Conservation (phyloP, 352 stramenopile species). For the Globisporangium camurandrum region DNA sequence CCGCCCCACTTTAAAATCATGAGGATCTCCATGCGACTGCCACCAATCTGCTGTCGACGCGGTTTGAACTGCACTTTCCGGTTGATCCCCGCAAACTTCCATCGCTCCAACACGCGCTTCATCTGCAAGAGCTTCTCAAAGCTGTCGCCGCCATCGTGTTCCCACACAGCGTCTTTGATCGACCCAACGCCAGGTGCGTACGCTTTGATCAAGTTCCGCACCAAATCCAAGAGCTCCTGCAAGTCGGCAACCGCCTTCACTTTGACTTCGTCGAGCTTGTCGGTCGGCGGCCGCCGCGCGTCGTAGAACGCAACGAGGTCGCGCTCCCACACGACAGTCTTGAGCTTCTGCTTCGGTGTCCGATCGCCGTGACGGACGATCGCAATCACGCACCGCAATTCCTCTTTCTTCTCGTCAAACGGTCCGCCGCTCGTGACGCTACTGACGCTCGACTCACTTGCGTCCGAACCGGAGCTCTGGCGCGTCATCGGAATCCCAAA, state of each 20-base stretch:
- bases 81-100: constrained; percentile 97
- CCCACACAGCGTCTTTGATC: constrained; percentile 83
- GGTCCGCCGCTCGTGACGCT: constrained; percentile 39
- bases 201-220: constrained; percentile 74
- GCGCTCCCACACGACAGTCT: constrained; percentile 87
- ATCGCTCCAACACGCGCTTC: constrained; percentile 94
- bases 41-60: constrained; percentile 43
- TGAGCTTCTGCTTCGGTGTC: constrained; percentile 99
- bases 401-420: constrained; percentile 87
- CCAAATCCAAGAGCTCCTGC: constrained; percentile 73
- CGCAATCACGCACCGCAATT: constrained; percentile 98
- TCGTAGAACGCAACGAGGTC: constrained; percentile 83
- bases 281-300: constrained; percentile 38
- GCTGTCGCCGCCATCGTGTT: constrained; percentile 77
- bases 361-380: constrained; percentile 98
- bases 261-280: constrained; percentile 82
- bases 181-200: constrained; percentile 71
- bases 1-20: constrained; percentile 99
- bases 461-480: constrained; percentile 56
- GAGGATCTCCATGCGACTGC: constrained; percentile 84
- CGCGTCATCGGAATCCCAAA: constrained; percentile 29
- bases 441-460: constrained; percentile 60
- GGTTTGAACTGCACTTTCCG: constrained; percentile 92
- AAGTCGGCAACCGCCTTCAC: constrained; percentile 77
- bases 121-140: constrained; percentile 94